Evolutionary conservation across 257 asterid genomes (phyloP).

Genomic region (Solanum medicagineum): DNA sequence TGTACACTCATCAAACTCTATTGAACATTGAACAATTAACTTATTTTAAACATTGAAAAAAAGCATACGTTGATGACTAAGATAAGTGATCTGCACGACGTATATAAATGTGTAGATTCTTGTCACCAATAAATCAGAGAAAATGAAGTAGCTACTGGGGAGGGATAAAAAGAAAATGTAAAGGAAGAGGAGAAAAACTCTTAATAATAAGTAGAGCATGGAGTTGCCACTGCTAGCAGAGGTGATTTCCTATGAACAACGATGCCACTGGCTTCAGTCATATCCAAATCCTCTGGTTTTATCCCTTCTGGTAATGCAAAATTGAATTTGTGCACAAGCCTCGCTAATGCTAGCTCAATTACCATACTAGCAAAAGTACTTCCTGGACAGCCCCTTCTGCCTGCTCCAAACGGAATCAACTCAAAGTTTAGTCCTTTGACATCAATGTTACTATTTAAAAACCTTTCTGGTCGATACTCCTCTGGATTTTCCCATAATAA

Average conservation of each 20-base stretch:
- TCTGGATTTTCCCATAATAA: not conserved
- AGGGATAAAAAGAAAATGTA: no score
- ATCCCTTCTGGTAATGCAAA: not conserved
- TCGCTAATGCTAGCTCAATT: not conserved
- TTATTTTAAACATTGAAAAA: no score
- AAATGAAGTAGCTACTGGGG: no score
- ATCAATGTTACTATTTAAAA: not conserved
- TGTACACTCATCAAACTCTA: no score
- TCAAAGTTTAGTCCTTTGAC: no score
- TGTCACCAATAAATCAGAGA: no score
- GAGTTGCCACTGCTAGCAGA: not conserved
- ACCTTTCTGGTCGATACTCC: not conserved
- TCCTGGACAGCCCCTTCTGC: no score
- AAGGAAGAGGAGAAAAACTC: not conserved
- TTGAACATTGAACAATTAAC: no score
- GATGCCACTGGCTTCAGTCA: not conserved
- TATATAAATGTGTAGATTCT: no score
- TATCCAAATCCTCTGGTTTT: not conserved
- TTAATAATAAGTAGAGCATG: not conserved
- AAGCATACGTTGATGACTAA: no score
- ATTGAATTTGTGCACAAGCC: not conserved
- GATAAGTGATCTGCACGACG: no score
- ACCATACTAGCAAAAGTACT: not conserved
- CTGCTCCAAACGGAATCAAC: no score
- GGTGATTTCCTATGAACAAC: not conserved